Base-by-base conservation (phyloP, 2,329 filamentous ascomycete species). In the Bretziella fagacearum region DNA sequence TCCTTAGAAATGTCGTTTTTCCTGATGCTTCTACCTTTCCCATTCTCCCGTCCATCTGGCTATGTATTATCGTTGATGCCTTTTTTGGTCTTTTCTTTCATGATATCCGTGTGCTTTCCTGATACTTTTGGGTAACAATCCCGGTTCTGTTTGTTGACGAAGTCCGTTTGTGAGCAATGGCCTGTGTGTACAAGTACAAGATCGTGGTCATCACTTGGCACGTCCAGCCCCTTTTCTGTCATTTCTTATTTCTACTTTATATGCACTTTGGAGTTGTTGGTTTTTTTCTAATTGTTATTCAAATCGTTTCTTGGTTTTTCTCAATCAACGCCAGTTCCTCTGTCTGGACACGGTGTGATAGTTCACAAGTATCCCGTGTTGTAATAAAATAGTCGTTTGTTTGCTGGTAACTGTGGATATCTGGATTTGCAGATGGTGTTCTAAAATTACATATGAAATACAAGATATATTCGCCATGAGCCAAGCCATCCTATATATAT, bases 231-330 rank as follows among this genome's bases (percentile, higher is more conserved):
- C 39, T 47, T 29, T 44, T 46, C 36, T 52, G 50, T 53, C 50
- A 51, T 52, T 52, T 53, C 52, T 54, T 45, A 52, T 51, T 48
- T 52, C 47, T 32, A 39, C 48, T 50, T 46, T 47, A 33, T 44
- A 27, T 25, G 39, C 37, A 37, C 44, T 49, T 49, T 51, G 59
- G 49, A 60, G 44, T 22, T 45, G 35, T 25, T 39, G 35, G 35
- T 37, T 37, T 18, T 43, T 30, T 42, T 8, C 29, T 37, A n/a
- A 18, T 37, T 30, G 27, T 27, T 18, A 13, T 37, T 4, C n/a
- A 15, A 33, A 29, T 10, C 8, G 20, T 20, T 8, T 25, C 27
- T 23, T 37, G 20, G n/a, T 23, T 27, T 25, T 20, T 32, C 26
- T 15, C 26, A n/a, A 29, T 44, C 6, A 32, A n/a, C 17, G 4